Evolutionary conservation across 2,329 filamentous ascomycete species (phyloP).

Genomic region (Pseudogymnoascus sp.): DNA sequence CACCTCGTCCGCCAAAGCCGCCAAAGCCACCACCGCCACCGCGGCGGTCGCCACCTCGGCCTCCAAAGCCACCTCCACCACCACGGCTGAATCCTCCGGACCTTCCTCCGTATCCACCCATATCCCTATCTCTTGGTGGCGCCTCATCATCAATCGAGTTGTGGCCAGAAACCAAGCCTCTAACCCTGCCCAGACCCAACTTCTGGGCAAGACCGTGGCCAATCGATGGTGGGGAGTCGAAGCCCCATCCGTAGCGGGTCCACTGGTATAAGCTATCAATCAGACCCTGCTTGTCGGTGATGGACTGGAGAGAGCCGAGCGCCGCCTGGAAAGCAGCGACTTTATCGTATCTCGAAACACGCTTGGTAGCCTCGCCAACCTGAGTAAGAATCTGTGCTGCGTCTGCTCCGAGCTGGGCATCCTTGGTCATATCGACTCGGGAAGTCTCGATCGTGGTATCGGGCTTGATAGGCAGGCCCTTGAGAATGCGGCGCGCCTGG

Average conservation of each 20-base stretch:
- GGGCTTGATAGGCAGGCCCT: slow-evolving; percentile 24
- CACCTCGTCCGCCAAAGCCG: slow-evolving; percentile 1
- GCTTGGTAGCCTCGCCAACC: slow-evolving; percentile 25
- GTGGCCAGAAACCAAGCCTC: slow-evolving; percentile 7
- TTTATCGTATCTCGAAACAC: slow-evolving; percentile 22
- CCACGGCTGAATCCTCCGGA: slow-evolving; percentile 4
- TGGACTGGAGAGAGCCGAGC: slow-evolving; percentile 15
- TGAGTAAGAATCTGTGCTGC: slow-evolving; percentile 24
- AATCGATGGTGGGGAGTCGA: slow-evolving; percentile 25
- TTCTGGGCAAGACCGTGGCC: slow-evolving; percentile 17
- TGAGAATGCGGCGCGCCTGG: slow-evolving; percentile 20
- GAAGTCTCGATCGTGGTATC: slow-evolving; percentile 22
- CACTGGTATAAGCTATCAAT: slow-evolving; percentile 24
- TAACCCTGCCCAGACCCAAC: slow-evolving; percentile 18
- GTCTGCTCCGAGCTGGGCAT: slow-evolving; percentile 27
- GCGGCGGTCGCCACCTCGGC: background rate
- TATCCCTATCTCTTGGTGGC: background rate
- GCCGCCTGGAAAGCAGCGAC: slow-evolving; percentile 22
- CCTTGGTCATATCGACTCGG: slow-evolving; percentile 28
- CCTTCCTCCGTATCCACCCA: slow-evolving; percentile 9
- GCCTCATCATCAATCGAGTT: background rate
- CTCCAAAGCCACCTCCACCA: background rate
- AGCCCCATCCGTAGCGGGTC: slow-evolving; percentile 29
- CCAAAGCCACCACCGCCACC: background rate
- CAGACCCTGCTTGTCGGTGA: background rate